phyloP scores from a whole-genome alignment of 257 asterid genomes.

The Nyctanthes arbortristis region DNA sequence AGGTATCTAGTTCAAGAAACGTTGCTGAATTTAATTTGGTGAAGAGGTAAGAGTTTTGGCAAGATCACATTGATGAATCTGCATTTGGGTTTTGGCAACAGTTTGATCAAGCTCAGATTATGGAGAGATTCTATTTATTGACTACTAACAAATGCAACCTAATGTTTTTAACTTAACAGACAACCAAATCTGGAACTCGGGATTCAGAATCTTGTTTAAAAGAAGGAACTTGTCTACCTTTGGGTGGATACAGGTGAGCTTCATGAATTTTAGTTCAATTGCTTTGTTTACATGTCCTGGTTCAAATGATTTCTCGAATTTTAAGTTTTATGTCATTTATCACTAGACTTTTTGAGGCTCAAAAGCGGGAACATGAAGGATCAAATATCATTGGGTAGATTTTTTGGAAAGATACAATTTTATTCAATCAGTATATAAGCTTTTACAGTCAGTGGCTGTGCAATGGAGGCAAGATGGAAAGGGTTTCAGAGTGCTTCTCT shows the following conservation, averaged over 20 bases:
- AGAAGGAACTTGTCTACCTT: conserved; percentile 85
- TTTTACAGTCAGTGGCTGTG: background rate
- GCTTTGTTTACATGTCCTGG: background rate
- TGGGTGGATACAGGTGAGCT: conserved; percentile 98
- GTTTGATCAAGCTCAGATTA: conserved; percentile 9
- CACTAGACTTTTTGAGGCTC: background rate
- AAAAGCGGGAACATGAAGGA: background rate
- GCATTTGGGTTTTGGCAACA: conserved; percentile 3
- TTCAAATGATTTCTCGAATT: background rate
- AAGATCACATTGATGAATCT: conserved; percentile 19
- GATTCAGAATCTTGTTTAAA: conserved; percentile 87
- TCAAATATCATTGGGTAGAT: background rate
- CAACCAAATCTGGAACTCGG: conserved; percentile 88
- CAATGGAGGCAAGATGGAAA: background rate
- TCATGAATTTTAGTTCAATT: conserved; percentile 18
- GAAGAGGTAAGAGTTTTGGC: conserved; percentile 65
- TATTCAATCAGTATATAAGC: background rate
- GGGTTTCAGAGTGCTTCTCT: background rate
- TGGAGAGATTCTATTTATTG: conserved; percentile 22
- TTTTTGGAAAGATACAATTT: background rate
- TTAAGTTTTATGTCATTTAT: background rate
- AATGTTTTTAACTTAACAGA: conserved; percentile 42
- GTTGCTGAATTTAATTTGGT: conserved; percentile 96
- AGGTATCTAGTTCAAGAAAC: conserved; percentile 47
- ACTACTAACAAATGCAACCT: conserved; percentile 8